Evolutionary conservation across 2,329 filamentous ascomycete species (phyloP).

Genomic region (Periconia sp.): DNA sequence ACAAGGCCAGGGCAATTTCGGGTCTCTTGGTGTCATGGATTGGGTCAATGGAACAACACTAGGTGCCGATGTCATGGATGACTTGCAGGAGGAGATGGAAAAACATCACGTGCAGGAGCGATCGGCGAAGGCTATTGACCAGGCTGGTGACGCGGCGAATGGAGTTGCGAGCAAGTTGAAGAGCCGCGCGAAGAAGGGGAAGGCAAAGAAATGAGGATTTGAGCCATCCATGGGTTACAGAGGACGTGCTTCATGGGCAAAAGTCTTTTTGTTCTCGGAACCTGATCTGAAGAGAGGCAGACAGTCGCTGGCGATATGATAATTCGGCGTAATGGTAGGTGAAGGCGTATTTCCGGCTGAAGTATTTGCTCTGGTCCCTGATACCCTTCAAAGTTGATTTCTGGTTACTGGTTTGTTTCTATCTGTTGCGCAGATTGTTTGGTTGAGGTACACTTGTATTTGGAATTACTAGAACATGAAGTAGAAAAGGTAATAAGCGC

Average conservation of each 20-base stretch:
- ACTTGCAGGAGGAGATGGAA: slow-evolving; percentile 61
- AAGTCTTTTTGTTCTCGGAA: too few relatives aligned
- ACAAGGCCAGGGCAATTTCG: slow-evolving; percentile 65
- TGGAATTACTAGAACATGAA: too few relatives aligned
- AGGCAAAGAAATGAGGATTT: slow-evolving; percentile 24
- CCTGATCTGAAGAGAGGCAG: too few relatives aligned
- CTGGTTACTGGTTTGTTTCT: slow-evolving; percentile 2
- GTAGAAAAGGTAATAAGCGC: too few relatives aligned
- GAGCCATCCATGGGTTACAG: neutral
- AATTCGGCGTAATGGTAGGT: too few relatives aligned
- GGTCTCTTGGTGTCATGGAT: slow-evolving; percentile 64
- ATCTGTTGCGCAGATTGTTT: neutral
- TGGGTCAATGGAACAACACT: slow-evolving; percentile 45
- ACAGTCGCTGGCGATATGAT: too few relatives aligned
- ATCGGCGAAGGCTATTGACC: slow-evolving; percentile 43
- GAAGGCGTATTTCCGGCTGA: too few relatives aligned
- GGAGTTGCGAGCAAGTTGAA: slow-evolving; percentile 36
- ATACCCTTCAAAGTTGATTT: too few relatives aligned
- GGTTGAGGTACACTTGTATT: neutral
- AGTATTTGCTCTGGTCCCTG: slow-evolving; percentile 9
- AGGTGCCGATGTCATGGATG: slow-evolving; percentile 64
- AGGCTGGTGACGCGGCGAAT: slow-evolving; percentile 37
- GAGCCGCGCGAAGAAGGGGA: slow-evolving; percentile 34
- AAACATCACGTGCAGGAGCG: slow-evolving; percentile 59
- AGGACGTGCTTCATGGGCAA: too few relatives aligned